Evolutionary conservation across 2,329 filamentous ascomycete genomes (phyloP).

Genomic region (Fusarium dlaminii): DNA sequence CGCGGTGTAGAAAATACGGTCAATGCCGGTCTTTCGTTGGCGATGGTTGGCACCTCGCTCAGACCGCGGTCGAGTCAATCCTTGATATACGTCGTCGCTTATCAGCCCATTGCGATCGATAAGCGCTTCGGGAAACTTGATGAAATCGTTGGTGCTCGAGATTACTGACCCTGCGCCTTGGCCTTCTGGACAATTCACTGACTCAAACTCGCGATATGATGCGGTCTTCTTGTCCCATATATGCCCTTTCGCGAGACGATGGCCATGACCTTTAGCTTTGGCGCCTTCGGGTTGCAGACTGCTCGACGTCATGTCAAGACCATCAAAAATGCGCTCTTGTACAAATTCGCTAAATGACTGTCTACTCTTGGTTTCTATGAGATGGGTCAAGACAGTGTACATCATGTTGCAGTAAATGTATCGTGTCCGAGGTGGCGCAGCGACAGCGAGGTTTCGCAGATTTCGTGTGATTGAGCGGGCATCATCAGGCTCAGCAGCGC

Average conservation of each 20-base stretch:
- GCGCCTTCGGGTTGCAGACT: neutral
- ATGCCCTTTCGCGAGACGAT: constrained; percentile 1
- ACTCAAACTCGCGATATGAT: neutral
- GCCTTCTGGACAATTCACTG: constrained; percentile 36
- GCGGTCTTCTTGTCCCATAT: constrained; percentile 9
- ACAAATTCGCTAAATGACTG: neutral
- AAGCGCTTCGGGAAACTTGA: constrained; percentile 44
- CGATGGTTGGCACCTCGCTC: constrained; percentile 19
- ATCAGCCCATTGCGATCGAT: constrained; percentile 39
- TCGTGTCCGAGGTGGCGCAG: neutral
- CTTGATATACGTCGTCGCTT: constrained; percentile 37
- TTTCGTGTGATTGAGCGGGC: neutral
- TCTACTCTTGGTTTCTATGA: neutral
- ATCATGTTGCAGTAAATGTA: constrained; percentile 26
- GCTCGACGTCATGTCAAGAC: neutral
- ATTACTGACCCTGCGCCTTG: constrained; percentile 46
- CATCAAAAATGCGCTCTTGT: neutral
- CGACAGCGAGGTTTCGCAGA: neutral
- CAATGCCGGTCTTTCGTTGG: constrained; percentile 9
- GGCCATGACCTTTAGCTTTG: neutral
- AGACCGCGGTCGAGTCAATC: constrained; percentile 30
- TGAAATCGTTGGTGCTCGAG: constrained; percentile 42
- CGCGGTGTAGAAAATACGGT: constrained; percentile 25
- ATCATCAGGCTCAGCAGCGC: neutral
- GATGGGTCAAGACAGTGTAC: constrained; percentile 8